Conservation (phyloP, 2,329 filamentous ascomycete species). For the Aspergillus sp. region DNA sequence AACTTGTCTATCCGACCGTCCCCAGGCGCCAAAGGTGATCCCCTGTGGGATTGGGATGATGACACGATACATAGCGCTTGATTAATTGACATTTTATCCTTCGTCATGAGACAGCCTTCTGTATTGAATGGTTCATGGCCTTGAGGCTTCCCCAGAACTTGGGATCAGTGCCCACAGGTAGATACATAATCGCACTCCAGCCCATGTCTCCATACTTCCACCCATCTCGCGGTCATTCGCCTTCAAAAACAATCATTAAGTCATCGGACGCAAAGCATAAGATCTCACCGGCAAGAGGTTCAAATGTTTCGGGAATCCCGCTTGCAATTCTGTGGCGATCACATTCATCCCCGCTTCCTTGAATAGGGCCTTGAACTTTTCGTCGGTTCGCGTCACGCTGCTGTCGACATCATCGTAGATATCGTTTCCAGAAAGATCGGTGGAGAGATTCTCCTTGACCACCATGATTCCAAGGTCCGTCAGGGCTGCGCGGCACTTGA, state of each 20-base stretch:
- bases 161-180: not conserved
- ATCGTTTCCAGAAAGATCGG: slow-evolving; percentile 54
- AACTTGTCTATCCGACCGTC: too few species aligned
- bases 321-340: slow-evolving; percentile 69
- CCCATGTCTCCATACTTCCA: not conserved
- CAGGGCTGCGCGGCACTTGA: slow-evolving; percentile 56
- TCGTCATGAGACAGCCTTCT: not conserved
- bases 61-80: too few species aligned
- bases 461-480: slow-evolving; percentile 54
- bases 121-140: not conserved
- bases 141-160: not conserved
- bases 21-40: too few species aligned
- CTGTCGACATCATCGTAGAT: slow-evolving; percentile 75
- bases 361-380: slow-evolving; percentile 69
- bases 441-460: slow-evolving; percentile 76
- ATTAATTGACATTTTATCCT: not conserved
- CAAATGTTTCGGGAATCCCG: slow-evolving; percentile 61
- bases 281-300: slow-evolving; percentile 72
- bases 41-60: too few species aligned
- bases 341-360: slow-evolving; percentile 64
- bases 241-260: slow-evolving; percentile 7
- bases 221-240: not conserved
- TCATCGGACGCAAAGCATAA: slow-evolving; percentile 66
- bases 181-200: not conserved
- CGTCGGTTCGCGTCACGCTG: slow-evolving; percentile 73